Evolutionary conservation across 2,329 filamentous ascomycete genomes (phyloP), one percentile per base, ranked within the genome.

Genomic region (Nemania serpens): DNA sequence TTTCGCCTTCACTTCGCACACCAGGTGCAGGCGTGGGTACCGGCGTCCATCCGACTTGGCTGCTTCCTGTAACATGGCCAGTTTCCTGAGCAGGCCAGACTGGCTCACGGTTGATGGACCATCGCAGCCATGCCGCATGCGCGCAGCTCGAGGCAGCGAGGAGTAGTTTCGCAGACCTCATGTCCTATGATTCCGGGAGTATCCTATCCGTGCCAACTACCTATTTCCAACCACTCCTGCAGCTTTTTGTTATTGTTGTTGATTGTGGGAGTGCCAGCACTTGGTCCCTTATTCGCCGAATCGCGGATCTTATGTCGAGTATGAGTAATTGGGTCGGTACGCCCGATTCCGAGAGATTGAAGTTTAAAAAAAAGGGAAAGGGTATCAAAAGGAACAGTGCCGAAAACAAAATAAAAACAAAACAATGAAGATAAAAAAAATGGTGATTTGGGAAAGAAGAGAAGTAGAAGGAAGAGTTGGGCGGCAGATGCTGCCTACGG

Each of bases 11-110:
- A 1, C 55, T 52, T 13, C 51, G 63, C 2, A 42, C 48, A 20
- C 64, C 68, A 5, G 70, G 67, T 9, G 69, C 66, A 20, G 62
- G 58, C 20, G 70, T 73, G 2, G 69, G 67, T 55, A 64, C 65
- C 15, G 71, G 71, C 4, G 68, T 61, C 68, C 66, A 73, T 22
- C 68, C 69, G 15, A 45, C 42, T 36, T 41, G 46, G n/a, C 51
- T 46, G 46, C 20, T 58, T 4, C 48, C 46, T 1, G 50, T 29
- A 13, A 50, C 29, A 18, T 15, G n/a, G 9, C 58, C 56, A 10
- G 69, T 73, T 59, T 70, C 64, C 10, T 61, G 64, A 9, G 70
- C 53, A 10, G 68, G 54, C 59, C 53, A 65, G 13, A 57, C 50
- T 2, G 29, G 37, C 20, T 62, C 66, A n/a, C 51, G 56, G 47